Percentiles rank a stretch among this genome's conserved stretches.
Conservation (phyloP, 768 basidiomycete species). For the Boletales sp. region DNA sequence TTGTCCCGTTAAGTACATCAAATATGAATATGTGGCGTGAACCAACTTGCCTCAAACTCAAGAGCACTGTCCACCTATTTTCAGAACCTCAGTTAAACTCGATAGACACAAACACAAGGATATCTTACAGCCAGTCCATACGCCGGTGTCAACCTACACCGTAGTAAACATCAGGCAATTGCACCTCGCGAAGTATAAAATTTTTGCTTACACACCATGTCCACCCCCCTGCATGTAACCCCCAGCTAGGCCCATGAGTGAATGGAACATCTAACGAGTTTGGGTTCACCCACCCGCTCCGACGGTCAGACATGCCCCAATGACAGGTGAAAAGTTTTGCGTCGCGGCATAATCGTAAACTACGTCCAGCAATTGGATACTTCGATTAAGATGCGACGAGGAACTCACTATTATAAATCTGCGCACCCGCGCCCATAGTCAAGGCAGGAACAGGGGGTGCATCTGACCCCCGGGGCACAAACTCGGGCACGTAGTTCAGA, state of each 20-base stretch:
- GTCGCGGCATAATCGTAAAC: slow-evolving; percentile 16
- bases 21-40: background rate
- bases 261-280: background rate
- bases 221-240: slow-evolving; percentile 52
- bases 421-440: slow-evolving; percentile 17
- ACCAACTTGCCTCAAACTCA: slow-evolving; percentile 32
- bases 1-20: background rate
- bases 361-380: background rate
- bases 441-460: slow-evolving; percentile 14
- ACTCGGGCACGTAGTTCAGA: slow-evolving; percentile 13
- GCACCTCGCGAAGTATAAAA: background rate
- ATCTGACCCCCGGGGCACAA: slow-evolving; percentile 17
- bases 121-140: slow-evolving; percentile 40
- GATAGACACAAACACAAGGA: too few species aligned
- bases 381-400: too few species aligned
- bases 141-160: slow-evolving; percentile 29
- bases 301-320: slow-evolving; percentile 20
- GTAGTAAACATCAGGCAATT: background rate
- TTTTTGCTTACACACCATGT: slow-evolving; percentile 29
- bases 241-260: slow-evolving; percentile 30
- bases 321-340: slow-evolving; percentile 13
- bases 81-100: too few species aligned
- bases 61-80: slow-evolving; percentile 44
- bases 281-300: slow-evolving; percentile 10
- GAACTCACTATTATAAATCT: slow-evolving; percentile 11